Percentiles rank a stretch among this genome's conserved stretches.
phyloP scores from a whole-genome alignment of 495 filamentous ascomycete genomes.

The Hypomontagnella submonticulosa region DNA sequence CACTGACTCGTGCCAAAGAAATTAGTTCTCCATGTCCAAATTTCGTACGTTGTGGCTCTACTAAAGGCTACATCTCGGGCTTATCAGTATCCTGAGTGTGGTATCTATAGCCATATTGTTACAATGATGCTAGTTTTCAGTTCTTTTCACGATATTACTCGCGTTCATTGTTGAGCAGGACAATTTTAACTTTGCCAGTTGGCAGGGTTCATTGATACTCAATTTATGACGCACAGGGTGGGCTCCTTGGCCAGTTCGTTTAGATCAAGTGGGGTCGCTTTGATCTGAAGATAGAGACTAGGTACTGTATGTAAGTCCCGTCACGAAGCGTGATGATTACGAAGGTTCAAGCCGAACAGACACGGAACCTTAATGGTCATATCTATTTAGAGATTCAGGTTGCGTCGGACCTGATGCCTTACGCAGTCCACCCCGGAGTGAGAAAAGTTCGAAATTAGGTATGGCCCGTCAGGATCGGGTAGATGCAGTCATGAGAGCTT shows the following conservation, averaged over 20 bases:
- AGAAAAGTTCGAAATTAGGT: neutral
- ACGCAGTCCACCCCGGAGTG: neutral
- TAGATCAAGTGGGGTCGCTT: constrained; percentile 3
- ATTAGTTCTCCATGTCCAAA: too few species aligned
- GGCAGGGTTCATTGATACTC: constrained; percentile 1
- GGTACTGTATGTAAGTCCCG: constrained; percentile 9
- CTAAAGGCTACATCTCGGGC: too few species aligned
- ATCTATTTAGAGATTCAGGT: neutral
- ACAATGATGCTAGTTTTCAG: too few species aligned
- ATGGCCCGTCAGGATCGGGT: neutral
- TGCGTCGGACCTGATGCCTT: neutral
- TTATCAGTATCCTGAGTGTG: neutral
- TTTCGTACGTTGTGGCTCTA: neutral
- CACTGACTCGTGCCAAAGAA: constrained; percentile 23
- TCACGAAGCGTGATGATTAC: constrained; percentile 19
- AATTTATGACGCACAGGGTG: neutral
- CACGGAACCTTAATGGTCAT: constrained; percentile 1
- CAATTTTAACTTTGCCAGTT: constrained; percentile 2
- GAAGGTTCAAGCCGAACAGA: constrained; percentile 30
- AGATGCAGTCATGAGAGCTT: neutral
- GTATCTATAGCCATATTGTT: too few species aligned
- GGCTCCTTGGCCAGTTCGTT: neutral
- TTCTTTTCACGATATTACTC: constrained; percentile 13
- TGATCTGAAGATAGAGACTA: constrained; percentile 1
- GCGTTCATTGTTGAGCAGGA: constrained; percentile 2